Evolutionary conservation across 1,139 yeast species (phyloP), one percentile per base, ranked within the genome.

Genomic region (Kurtzmaniella quercitrusa): DNA sequence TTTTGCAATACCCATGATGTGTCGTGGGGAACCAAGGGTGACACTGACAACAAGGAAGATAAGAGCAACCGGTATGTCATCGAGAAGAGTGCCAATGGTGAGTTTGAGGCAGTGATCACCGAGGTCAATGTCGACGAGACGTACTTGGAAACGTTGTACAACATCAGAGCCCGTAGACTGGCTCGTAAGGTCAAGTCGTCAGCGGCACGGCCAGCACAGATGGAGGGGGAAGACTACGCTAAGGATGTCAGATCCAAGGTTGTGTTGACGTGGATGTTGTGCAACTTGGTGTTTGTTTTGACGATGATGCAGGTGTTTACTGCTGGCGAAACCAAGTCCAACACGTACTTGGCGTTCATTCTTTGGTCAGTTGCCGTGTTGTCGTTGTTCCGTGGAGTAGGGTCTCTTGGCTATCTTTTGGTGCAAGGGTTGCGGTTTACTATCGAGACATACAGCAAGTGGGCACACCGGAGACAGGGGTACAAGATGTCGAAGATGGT

Each of bases 11-110:
- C 96, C 4, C 96, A 90, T 66, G 97, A 90, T 71, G 95, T 90
- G 43, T 85, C 96, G 0, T 91, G 97, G 97, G 97, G 97, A 65
- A 91, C 97, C 0, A 90, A 90, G 60, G 97, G 97, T 52, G 96
- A 91, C 49, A 86, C 85, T 51, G 80, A 81, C 51, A 85, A 83
- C 41, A 74, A 81, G 14, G 81, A 81, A 54, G 77, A 73, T 49
- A 63, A 59, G 44, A 49, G 57, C 14, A 71, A 72, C 45, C 75
- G 69, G 48, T 73, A 73, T 49, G 68, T 72, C 44, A 70, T 73
- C 46, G 76, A 73, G 46, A 68, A 71, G 54, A 70, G 72, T 46
- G 77, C 69, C 42, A 62, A 68, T 48, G 79, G 79, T 42, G 96
- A 88, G 56, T 83, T 90, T 44, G 97, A 90, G 55, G 88, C 95